These are phyloP conservation scores for Garcia nutans DNA, from an alignment of 345 rosid genomes.

Conservation along the genomic window DNA sequence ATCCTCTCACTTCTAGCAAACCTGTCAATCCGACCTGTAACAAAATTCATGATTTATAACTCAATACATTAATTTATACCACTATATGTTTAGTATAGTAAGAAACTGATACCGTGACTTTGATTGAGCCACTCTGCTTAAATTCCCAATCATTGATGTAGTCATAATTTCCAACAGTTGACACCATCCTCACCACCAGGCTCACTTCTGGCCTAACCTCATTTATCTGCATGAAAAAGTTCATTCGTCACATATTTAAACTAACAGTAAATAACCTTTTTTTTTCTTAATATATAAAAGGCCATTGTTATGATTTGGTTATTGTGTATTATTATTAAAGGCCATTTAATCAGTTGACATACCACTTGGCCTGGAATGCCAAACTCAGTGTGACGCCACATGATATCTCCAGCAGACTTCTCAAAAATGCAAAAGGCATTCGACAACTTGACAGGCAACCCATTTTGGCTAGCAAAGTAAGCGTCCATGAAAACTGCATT, in stretches of 20 bases:
- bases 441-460: slow-evolving; percentile 7
- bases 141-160: slow-evolving; percentile 27
- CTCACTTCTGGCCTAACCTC: slow-evolving; percentile 54
- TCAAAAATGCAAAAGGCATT: slow-evolving; percentile 19
- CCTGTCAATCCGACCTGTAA: slow-evolving; percentile 55
- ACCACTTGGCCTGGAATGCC: slow-evolving; percentile 12
- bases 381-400: slow-evolving; percentile 29
- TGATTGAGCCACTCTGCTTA: slow-evolving; percentile 43
- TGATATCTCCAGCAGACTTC: slow-evolving; percentile 16
- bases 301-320: too few species aligned
- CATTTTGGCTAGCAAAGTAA: slow-evolving; percentile 12
- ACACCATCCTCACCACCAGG: slow-evolving; percentile 50
- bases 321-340: too few species aligned
- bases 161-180: slow-evolving; percentile 34
- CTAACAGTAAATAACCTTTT: too few species aligned
- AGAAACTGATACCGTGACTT: slow-evolving; percentile 15
- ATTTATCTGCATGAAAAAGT: slow-evolving; percentile 28
- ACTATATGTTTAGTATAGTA: too few species aligned
- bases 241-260: neutral
- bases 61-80: neutral
- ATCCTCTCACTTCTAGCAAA: slow-evolving; percentile 42
- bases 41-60: neutral
- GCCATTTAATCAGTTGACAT: neutral
- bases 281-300: too few species aligned
- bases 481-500: slow-evolving; percentile 27